Base-by-base conservation (phyloP, 768 basidiomycete genomes). In the Mycena haematopus region DNA sequence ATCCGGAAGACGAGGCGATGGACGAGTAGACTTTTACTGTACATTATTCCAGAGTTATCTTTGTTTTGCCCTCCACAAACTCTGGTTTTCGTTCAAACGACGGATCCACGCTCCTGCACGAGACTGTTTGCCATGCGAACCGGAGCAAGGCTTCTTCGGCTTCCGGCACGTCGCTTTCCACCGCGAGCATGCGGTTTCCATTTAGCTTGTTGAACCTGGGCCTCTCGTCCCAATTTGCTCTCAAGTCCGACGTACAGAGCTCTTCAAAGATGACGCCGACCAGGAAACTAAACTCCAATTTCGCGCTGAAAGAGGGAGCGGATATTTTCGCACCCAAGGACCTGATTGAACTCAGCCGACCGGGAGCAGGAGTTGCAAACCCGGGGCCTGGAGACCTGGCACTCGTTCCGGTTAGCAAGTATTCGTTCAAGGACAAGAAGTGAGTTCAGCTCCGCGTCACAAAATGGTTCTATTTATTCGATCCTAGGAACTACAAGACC, bases 361-460 rank as follows among this genome's bases (percentile, higher is more conserved):
- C 93, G 6, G 86, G 87, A 2, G 71, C 69, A 14, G 90, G 88
- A 7, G 76, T 86, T n/a, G 82, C 91, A 19, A 94, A 92, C 69
- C 74, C 79, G n/a, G n/a, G n/a, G 17, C 79, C 77, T 0, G 92
- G 90, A 24, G 87, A 91, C 74, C 75, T 95, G 67, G 85, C 86
- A 24, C 72, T 93, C 61, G 79, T 91, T 21, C 78, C 88, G 3
- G 78, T 86, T 70, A 86, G 82, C 75, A 84, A 87, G 73, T 91
- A 87, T 72, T 88, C 88, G 14, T 82, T 93, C 61, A 79, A 87
- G 52, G 86, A 90, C 59, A 87, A 90, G 72, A 88, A 88, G 91
- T 93, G 67, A 72, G 87, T 74, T 29, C 40, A 17, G 36, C 9
- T 36, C 51, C 35, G 40, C 27, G 7, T n/a, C 11, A n/a, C n/a